These are phyloP conservation scores for Mycena haematopus DNA, from an alignment of 768 basidiomycete species.

Conservation along the genomic window DNA sequence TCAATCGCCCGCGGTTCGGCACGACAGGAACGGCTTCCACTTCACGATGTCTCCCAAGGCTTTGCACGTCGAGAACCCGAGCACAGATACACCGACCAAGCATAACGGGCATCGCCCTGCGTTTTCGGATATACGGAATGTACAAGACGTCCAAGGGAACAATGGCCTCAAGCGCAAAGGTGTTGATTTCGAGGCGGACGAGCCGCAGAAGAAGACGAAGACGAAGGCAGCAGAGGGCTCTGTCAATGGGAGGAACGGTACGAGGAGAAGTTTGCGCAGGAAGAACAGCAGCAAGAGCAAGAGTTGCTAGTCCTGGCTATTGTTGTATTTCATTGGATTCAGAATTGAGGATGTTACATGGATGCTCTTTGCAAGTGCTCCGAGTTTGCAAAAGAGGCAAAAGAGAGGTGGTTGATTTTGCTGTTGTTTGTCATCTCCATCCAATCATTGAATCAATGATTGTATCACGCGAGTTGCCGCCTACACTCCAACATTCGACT, in stretches of 20 bases:
- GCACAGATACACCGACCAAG: conserved; percentile 2
- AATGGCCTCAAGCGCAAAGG: conserved; percentile 16
- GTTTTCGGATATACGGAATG: conserved; percentile 13
- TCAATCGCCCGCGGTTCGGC: not conserved
- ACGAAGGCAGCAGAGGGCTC: not conserved
- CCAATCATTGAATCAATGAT: too few relatives aligned
- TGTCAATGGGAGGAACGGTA: not conserved
- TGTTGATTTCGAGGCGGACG: conserved; percentile 4
- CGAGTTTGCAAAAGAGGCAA: too few relatives aligned
- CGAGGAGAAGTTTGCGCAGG: not conserved
- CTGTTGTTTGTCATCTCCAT: too few relatives aligned
- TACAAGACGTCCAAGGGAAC: conserved; percentile 1
- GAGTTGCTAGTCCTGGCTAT: not conserved
- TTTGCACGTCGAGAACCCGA: conserved; percentile 3
- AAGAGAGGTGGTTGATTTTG: too few relatives aligned
- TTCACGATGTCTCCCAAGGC: conserved; percentile 14
- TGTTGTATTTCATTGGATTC: not conserved
- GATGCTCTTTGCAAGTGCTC: too few relatives aligned
- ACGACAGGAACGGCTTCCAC: not conserved
- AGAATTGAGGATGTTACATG: too few relatives aligned
- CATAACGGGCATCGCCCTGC: not conserved
- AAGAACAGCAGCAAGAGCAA: conserved; percentile 5
- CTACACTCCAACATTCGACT: not conserved
- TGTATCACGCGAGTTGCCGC: too few relatives aligned
- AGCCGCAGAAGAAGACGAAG: conserved; percentile 12